phyloP scores from a whole-genome alignment of 2,329 filamentous ascomycete species.

The Aspergillus neoniger region DNA sequence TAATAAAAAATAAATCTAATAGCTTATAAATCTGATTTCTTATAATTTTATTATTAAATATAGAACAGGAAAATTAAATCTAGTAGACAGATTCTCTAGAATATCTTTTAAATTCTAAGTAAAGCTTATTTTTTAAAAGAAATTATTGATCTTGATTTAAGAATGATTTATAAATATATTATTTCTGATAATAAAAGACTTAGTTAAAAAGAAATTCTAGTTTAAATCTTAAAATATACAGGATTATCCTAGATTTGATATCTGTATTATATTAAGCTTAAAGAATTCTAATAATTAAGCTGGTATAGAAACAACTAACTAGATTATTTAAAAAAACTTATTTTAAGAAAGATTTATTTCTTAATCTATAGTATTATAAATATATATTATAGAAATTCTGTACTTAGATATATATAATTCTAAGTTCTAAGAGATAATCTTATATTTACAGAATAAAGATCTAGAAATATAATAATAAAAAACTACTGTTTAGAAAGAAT shows the following conservation, averaged over 20 bases:
- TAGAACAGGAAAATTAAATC: background rate
- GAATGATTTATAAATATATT: background rate
- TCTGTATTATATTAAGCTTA: too few species aligned
- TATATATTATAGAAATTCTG: background rate
- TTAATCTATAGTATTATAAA: too few species aligned
- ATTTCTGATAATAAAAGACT: background rate
- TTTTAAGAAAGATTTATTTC: too few species aligned
- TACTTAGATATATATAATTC: background rate
- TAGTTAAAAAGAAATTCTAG: background rate
- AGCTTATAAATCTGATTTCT: background rate
- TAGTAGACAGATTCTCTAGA: background rate
- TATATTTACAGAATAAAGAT: background rate
- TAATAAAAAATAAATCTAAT: background rate
- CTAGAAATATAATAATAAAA: too few species aligned
- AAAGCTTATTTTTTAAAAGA: background rate
- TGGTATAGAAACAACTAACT: too few species aligned
- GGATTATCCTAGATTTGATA: background rate
- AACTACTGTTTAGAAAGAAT: too few species aligned
- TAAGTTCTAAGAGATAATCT: background rate
- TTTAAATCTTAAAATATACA: background rate
- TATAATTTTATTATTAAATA: slow-evolving; percentile 2
- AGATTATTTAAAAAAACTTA: too few species aligned
- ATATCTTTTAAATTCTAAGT: background rate
- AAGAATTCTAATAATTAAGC: too few species aligned
- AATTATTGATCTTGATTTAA: background rate